Base-by-base conservation (phyloP, 352 stramenopile genomes). In the Phytophthora foliorum region DNA sequence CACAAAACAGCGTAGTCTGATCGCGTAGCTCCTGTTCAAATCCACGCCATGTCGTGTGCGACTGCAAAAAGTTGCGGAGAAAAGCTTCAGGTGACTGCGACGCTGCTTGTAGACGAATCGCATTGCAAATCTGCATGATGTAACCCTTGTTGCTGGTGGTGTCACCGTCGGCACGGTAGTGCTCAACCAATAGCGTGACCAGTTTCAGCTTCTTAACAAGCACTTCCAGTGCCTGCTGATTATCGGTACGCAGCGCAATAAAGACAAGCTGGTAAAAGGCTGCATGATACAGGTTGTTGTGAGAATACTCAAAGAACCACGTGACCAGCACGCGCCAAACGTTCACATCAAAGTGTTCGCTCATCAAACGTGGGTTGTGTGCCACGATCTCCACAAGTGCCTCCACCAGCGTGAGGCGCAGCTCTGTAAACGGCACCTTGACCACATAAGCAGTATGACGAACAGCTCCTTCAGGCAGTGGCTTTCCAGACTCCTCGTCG, bases 301-400 rank as follows among this genome's bases (percentile, higher is more conserved):
- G 88, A 31, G 88, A 84, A 72, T 97, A 98, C 77, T 96, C 87
- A 49, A 97, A 94, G 68, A 98, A 97, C 92, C 92, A 98, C 34
- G 75, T 77, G 27, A 94, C 78, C 50, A 98, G 69, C 29, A 95
- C 85, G 38, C 88, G 86, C 92, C 92, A 98, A 8, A 97, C 84
- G 45, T 94, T 78, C n/a, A 70, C 77, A 57, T 93, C 79, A 58
- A 97, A 93, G 57, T 87, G 74, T 29, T 90, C 77, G 39, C 79
- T 83, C 52, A 96, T 78, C 39, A 82, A 75, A 36, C 59, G 72
- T 17, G 89, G 88, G 60, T 97, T 94, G 56, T 94, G 80, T 41
- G 92, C 77, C 31, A 96, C 80, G 25, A 96, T 78, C 68, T 95
- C 89, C 29, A 97, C 88, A n/a, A 97, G 68, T 31, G 92, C 63